A percentile compares a stretch with the other conserved stretches of the same genome.
phyloP scores from a whole-genome alignment of 768 basidiomycete species.

The Termitomyces bulborhizus region DNA sequence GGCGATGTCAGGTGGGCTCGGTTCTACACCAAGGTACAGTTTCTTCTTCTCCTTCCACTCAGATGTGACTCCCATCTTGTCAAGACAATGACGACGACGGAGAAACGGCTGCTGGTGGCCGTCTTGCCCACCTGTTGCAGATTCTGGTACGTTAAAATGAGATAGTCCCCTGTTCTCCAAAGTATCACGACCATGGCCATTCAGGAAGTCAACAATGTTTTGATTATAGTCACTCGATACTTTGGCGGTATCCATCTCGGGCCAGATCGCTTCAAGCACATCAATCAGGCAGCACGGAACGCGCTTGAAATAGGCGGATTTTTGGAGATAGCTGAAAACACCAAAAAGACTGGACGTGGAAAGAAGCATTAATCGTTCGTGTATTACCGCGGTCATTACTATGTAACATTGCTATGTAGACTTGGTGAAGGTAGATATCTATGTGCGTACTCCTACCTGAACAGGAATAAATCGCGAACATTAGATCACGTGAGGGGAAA shows the following conservation, averaged over 20 bases:
- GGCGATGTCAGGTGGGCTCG: conserved; percentile 65
- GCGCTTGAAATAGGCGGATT: conserved; percentile 88
- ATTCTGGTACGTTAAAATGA: conserved; percentile 53
- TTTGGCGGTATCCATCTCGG: conserved; percentile 92
- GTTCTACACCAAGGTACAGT: conserved; percentile 67
- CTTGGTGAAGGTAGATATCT: not conserved
- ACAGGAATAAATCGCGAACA: not conserved
- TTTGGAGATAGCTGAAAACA: conserved; percentile 45
- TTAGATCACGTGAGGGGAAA: conserved; percentile 5
- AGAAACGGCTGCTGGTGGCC: conserved; percentile 87
- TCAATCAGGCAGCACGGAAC: conserved; percentile 92
- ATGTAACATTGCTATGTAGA: not conserved
- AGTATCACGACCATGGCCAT: not conserved
- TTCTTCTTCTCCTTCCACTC: not conserved
- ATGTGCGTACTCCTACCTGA: not conserved
- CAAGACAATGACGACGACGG: conserved; percentile 94
- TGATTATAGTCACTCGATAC: conserved; percentile 90
- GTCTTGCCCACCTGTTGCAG: conserved; percentile 86
- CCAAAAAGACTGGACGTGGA: conserved; percentile 22
- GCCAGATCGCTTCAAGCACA: conserved; percentile 86
- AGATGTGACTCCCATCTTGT: not conserved
- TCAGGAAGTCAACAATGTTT: conserved; percentile 75
- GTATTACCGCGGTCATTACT: not conserved
- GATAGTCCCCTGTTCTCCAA: not conserved
- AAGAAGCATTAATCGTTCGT: conserved; percentile 12